phyloP scores from a whole-genome alignment of 2,329 filamentous ascomycete genomes.

The Aureobasidium vineae region DNA sequence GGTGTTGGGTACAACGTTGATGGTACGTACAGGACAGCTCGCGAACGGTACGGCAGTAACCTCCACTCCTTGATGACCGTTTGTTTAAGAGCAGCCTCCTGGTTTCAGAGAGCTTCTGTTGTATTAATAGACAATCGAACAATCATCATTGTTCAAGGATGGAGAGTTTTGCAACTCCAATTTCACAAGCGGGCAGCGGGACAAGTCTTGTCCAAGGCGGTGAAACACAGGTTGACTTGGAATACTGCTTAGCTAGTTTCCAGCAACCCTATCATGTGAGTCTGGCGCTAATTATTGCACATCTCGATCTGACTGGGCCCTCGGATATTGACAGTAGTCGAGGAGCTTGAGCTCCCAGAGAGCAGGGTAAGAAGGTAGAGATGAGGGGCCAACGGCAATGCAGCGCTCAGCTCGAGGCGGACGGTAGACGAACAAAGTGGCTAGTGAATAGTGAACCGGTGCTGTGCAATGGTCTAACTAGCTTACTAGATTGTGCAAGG shows the following conservation, averaged over 20 bases:
- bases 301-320: slow-evolving; percentile 3
- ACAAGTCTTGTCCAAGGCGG: slow-evolving; percentile 20
- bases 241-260: slow-evolving; percentile 18
- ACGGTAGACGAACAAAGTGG: slow-evolving; percentile 18
- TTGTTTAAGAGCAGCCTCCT: slow-evolving; percentile 1
- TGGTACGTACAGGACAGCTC: neutral
- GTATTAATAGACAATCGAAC: slow-evolving; percentile 13
- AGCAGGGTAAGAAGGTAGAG: slow-evolving; percentile 1
- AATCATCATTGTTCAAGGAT: neutral
- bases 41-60: slow-evolving; percentile 15
- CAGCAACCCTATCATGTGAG: slow-evolving; percentile 12
- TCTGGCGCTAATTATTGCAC: neutral
- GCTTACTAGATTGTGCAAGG: slow-evolving; percentile 10
- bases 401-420: slow-evolving; percentile 7
- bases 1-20: slow-evolving; percentile 17
- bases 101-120: neutral
- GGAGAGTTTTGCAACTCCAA: slow-evolving; percentile 18
- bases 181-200: slow-evolving; percentile 7
- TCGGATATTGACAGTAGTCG: slow-evolving; percentile 1
- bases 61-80: slow-evolving; percentile 17
- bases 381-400: slow-evolving; percentile 21
- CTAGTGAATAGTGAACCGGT: slow-evolving; percentile 17
- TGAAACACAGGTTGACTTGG: slow-evolving; percentile 15
- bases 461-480: slow-evolving; percentile 2
- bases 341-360: neutral